Evolutionary conservation across 768 basidiomycete genomes (phyloP), one percentile per base, ranked within the genome.

Genomic region (Mycena vulgaris): DNA sequence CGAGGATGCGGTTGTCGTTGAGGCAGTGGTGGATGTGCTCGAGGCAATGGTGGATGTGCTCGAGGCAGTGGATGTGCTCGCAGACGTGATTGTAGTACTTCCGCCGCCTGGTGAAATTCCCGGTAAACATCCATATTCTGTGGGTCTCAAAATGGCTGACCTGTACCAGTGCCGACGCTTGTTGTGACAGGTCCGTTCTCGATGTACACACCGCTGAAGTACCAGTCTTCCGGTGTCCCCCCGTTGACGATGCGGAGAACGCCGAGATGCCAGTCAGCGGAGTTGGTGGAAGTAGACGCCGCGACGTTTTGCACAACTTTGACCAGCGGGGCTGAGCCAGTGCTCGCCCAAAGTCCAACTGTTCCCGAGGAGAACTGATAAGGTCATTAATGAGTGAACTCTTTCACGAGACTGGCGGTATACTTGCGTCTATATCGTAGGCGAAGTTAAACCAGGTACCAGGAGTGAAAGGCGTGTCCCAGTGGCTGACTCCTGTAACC

Each of bases 401-500:
- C 1, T 19, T 48, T 11, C n/a, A 71, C 14, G 53, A 31, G 5
- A 57, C 11, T 37, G 23, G 47, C 27, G 9, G n/a, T 30, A 39
- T 0, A 81, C 88, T 66, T 60, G 87, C 88, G 74, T 90, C 80
- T 74, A 90, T 90, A 69, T 90, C 89, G 72, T 90, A 90, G 33
- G 89, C 89, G 71, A 91, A 90, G 83, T 90, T 90, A 80, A 85
- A 89, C 89, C 89, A 91, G 55, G 83, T 84, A 40, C 83, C 86
- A 8, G 89, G 80, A 19, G 79, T 82, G 79, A 88, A 87, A 1
- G 86, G 81, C 1, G 85, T 84, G 56, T 83, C 80, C 88, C 88
- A 90, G 74, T 89, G 81, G 30, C 83, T 78, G 10, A 80, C 75
- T 31, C 84, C 81, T 14, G 75, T 70, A 25, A 89, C 56, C 81